A percentile compares a stretch with the other conserved stretches of the same genome.
These are phyloP conservation scores for Microstegium vimineum DNA, from an alignment of 176 grass and related monocot genomes.

Conservation along the genomic window DNA sequence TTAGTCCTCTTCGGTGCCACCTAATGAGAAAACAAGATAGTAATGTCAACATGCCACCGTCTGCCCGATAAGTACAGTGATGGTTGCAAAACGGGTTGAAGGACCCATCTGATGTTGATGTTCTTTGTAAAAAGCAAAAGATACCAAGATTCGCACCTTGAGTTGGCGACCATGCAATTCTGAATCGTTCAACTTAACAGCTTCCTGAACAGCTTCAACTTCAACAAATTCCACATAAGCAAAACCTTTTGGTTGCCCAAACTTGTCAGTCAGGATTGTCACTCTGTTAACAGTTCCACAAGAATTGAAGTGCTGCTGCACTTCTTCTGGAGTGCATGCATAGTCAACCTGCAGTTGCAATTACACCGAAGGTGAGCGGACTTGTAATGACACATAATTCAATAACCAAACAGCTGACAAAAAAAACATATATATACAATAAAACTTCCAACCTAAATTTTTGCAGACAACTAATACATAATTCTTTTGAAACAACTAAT, in stretches of 20 bases:
- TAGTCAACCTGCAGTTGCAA: conserved; percentile 68
- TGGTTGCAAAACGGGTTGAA: neutral
- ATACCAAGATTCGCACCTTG: conserved; percentile 31
- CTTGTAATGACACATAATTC: neutral
- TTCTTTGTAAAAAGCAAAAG: neutral
- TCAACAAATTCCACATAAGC: conserved; percentile 84
- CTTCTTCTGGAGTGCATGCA: conserved; percentile 80
- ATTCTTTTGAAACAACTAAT: neutral
- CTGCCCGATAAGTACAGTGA: neutral
- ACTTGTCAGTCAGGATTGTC: conserved; percentile 76
- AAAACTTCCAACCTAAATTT: conserved; percentile 3
- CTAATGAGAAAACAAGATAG: conserved; percentile 18
- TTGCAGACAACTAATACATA: neutral
- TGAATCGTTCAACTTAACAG: conserved; percentile 64
- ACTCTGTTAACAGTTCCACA: conserved; percentile 85
- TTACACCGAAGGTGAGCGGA: neutral
- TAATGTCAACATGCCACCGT: neutral
- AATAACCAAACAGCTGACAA: neutral
- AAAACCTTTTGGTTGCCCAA: conserved; percentile 84
- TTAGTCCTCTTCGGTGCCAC: conserved; percentile 75
- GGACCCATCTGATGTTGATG: neutral
- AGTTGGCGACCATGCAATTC: conserved; percentile 71
- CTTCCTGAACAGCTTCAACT: conserved; percentile 70
- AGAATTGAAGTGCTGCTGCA: conserved; percentile 84
- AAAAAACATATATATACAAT: neutral